Conservation (phyloP, 176 grass and related monocot species). For the Ananas comosus region DNA sequence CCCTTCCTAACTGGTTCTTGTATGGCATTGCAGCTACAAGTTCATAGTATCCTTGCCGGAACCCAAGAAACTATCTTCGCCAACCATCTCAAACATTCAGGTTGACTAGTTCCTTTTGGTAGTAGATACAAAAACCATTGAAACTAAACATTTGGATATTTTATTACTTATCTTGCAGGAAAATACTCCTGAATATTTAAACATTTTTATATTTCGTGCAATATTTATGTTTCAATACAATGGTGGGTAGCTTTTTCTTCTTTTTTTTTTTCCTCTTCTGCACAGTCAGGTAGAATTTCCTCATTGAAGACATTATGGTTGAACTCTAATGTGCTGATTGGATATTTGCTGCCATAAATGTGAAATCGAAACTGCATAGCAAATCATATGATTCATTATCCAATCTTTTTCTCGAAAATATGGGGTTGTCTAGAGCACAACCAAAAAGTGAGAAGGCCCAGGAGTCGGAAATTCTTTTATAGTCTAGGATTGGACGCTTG, state of each 20-base stretch:
- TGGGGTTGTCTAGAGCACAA: no score
- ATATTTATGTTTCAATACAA: background rate
- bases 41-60: conserved; percentile 61
- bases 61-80: conserved; percentile 77
- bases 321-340: background rate
- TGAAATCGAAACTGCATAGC: no score
- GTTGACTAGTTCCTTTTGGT: conserved; percentile 15
- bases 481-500: no score
- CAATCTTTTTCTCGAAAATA: no score
- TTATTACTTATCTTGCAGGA: conserved; percentile 5
- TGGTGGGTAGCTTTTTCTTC: background rate
- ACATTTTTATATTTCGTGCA: background rate
- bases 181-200: background rate
- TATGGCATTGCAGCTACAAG: conserved; percentile 55
- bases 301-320: background rate
- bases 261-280: background rate
- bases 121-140: conserved; percentile 4
- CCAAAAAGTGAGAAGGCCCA: no score
- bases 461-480: no score
- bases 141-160: conserved; percentile 4
- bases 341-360: no score
- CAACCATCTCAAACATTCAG: conserved; percentile 97
- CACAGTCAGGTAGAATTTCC: background rate
- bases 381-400: no score
- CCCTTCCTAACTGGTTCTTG: conserved; percentile 20